phyloP scores from a whole-genome alignment of 352 stramenopile genomes.

The Pythium aristosporum region DNA sequence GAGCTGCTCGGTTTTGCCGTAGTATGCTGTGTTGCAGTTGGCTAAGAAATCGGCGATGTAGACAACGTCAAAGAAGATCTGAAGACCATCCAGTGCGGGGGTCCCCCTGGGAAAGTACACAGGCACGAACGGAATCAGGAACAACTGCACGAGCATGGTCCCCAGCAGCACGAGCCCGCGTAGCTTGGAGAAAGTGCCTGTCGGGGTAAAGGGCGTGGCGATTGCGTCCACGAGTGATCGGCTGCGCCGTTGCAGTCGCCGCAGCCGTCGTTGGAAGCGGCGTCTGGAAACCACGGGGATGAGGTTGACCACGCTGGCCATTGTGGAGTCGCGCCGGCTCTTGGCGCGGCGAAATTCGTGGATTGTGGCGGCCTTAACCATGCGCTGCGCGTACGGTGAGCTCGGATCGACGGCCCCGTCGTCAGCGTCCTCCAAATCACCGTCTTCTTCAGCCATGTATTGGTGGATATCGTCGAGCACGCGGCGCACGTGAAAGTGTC shows the following conservation, averaged over 20 bases:
- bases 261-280: constrained; percentile 4
- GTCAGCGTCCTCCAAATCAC: background rate
- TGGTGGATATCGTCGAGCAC: constrained; percentile 9
- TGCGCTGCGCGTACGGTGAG: constrained; percentile 19
- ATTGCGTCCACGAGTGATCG: background rate
- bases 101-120: constrained; percentile 24
- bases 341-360: constrained; percentile 23
- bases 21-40: constrained; percentile 26
- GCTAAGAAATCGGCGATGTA: constrained; percentile 23
- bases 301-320: constrained; percentile 9
- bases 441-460: constrained; percentile 15
- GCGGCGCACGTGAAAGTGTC: constrained; percentile 26
- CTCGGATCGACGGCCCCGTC: background rate
- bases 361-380: constrained; percentile 28
- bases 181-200: constrained; percentile 13
- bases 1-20: constrained; percentile 17
- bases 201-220: constrained; percentile 18
- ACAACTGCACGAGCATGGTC: constrained; percentile 21
- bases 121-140: constrained; percentile 19
- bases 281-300: constrained; percentile 21
- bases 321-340: constrained; percentile 17
- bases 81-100: background rate
- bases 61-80: constrained; percentile 21
- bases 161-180: constrained; percentile 11
- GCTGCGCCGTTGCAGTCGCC: background rate